Evolutionary conservation across 495 filamentous ascomycete genomes (phyloP).

Genomic region (Podospora appendiculata): DNA sequence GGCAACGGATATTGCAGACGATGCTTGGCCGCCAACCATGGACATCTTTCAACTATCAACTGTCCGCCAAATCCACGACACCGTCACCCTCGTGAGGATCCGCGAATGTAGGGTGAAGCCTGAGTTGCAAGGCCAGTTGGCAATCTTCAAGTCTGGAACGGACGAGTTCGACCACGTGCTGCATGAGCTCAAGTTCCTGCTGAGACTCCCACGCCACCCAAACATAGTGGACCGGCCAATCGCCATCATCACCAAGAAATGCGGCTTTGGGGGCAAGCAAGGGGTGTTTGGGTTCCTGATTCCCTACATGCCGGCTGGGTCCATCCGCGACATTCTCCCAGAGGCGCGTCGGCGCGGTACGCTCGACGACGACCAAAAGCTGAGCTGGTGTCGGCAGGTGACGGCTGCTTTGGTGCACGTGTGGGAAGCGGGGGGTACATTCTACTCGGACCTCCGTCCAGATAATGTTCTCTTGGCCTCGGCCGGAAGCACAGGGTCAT

Average conservation of each 20-base stretch:
- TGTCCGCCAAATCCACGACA: slow-evolving; percentile 2
- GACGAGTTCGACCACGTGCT: slow-evolving; percentile 1
- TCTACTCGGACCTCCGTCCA: slow-evolving; percentile 1
- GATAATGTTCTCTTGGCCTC: not conserved
- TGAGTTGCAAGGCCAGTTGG: not conserved
- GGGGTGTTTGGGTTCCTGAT: slow-evolving; percentile 1
- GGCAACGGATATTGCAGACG: not conserved
- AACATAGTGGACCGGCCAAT: not conserved
- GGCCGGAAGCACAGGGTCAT: not conserved
- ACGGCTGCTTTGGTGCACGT: not conserved
- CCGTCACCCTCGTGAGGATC: not conserved
- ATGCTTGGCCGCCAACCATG: not conserved
- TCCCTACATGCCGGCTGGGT: not conserved
- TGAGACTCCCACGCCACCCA: not conserved
- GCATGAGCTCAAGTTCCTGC: slow-evolving; percentile 2
- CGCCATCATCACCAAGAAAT: slow-evolving; percentile 1
- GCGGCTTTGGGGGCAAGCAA: not conserved
- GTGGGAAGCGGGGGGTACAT: not conserved
- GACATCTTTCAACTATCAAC: not conserved
- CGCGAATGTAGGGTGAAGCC: not conserved
- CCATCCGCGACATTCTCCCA: not conserved
- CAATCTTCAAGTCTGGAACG: slow-evolving; percentile 2
- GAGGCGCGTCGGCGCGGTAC: not conserved
- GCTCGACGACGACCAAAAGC: not conserved
- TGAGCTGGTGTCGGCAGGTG: not conserved